Evolutionary conservation across 768 basidiomycete genomes (phyloP).

Genomic region (Termitomyces sp.): DNA sequence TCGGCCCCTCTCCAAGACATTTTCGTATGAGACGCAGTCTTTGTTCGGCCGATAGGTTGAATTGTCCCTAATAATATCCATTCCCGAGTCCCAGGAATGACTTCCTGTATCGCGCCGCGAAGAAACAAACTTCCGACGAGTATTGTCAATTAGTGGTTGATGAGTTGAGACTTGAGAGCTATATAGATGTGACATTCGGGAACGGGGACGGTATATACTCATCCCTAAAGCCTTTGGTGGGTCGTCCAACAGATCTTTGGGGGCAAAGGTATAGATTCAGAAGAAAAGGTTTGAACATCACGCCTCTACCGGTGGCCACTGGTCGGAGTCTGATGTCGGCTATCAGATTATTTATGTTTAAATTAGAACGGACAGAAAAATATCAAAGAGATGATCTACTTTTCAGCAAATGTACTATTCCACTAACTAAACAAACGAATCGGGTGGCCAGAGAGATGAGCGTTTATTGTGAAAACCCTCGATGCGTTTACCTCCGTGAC

Average conservation of each 20-base stretch:
- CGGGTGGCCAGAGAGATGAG: too few relatives aligned
- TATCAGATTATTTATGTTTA: neutral
- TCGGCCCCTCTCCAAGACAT: neutral
- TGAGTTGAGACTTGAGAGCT: neutral
- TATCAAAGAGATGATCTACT: too few relatives aligned
- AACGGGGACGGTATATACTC: neutral
- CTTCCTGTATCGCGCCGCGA: neutral
- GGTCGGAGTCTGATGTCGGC: neutral
- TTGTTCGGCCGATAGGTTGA: neutral
- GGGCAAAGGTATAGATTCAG: neutral
- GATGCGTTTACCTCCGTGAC: too few relatives aligned
- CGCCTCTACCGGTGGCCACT: neutral
- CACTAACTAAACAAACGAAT: too few relatives aligned
- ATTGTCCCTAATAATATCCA: neutral
- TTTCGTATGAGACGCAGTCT: neutral
- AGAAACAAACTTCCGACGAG: neutral
- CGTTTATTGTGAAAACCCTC: too few relatives aligned
- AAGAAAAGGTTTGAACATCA: neutral
- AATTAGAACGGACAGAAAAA: too few relatives aligned
- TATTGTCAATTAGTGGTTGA: neutral
- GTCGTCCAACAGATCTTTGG: neutral
- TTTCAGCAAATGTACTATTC: too few relatives aligned
- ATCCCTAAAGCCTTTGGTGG: neutral
- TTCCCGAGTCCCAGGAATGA: neutral
- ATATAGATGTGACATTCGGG: neutral